Evolutionary conservation across 352 stramenopile genomes (phyloP).

Genomic region (Phytophthora macrochlamydospora): DNA sequence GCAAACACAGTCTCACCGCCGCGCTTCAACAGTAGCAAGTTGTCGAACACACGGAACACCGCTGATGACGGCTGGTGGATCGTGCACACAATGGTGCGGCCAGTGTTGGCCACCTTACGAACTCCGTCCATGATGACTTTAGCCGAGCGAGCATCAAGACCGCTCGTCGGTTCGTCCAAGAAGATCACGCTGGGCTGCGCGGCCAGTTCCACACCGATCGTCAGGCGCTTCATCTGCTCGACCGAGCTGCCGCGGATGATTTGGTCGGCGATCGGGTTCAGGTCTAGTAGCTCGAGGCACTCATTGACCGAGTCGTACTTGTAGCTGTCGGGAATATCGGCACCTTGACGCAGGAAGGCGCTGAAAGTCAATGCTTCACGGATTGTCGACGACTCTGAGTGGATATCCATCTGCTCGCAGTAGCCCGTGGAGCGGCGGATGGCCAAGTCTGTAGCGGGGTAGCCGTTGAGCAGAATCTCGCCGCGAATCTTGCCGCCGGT

Average conservation of each 20-base stretch:
- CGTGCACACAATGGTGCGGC: neutral
- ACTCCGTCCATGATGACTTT: constrained; percentile 1
- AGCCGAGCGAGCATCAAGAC: neutral
- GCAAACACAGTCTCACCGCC: neutral
- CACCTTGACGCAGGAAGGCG: too few relatives aligned
- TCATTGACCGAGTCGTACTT: constrained; percentile 37
- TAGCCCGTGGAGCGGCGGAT: constrained; percentile 35
- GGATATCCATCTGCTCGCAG: neutral
- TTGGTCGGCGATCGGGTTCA: constrained; percentile 36
- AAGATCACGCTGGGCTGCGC: constrained; percentile 21
- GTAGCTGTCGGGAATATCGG: constrained; percentile 1
- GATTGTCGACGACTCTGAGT: constrained; percentile 65
- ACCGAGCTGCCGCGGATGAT: constrained; percentile 32
- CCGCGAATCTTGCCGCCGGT: constrained; percentile 85
- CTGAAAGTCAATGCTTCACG: constrained; percentile 42
- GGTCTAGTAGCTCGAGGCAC: constrained; percentile 33
- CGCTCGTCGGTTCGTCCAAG: constrained; percentile 20
- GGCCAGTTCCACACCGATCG: constrained; percentile 19
- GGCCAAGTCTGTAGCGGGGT: constrained; percentile 37
- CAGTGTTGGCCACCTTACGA: neutral
- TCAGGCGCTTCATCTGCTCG: constrained; percentile 23
- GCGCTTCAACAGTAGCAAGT: neutral
- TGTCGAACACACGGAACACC: neutral
- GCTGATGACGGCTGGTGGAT: neutral
- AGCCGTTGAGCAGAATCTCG: constrained; percentile 91